Evolutionary conservation across 2,329 filamentous ascomycete species (phyloP).

Genomic region (Magnaporthiopsis rhizophila): DNA sequence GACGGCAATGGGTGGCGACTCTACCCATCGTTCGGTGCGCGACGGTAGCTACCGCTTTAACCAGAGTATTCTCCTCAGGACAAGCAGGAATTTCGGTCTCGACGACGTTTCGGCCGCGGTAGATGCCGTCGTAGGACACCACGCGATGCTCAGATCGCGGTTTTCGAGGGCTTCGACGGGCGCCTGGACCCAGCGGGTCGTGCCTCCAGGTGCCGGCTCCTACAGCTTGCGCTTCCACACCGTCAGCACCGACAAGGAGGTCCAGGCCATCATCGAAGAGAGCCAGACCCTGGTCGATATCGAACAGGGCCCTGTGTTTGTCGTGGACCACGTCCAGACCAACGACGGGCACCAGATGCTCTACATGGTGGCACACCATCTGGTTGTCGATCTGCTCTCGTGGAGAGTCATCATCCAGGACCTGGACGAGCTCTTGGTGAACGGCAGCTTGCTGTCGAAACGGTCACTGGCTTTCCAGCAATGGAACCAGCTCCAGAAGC

Average conservation of each 20-base stretch:
- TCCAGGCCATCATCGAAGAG: conserved; percentile 30
- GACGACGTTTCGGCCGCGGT: conserved; percentile 40
- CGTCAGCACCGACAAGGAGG: conserved; percentile 31
- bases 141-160: conserved; percentile 42
- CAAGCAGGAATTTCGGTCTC: conserved; percentile 31
- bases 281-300: conserved; percentile 38
- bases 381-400: conserved; percentile 42
- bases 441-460: conserved; percentile 34
- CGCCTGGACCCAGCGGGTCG: conserved; percentile 39
- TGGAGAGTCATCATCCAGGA: conserved; percentile 44
- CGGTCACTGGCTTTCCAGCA: conserved; percentile 38
- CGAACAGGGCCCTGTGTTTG: conserved; percentile 42
- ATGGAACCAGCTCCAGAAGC: conserved; percentile 40
- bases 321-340: conserved; percentile 38
- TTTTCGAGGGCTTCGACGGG: conserved; percentile 27
- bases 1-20: conserved; percentile 32
- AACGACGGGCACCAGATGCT: conserved; percentile 37
- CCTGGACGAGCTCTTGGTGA: conserved; percentile 38
- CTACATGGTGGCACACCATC: conserved; percentile 42
- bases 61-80: conserved; percentile 38
- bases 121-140: conserved; percentile 39
- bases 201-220: conserved; percentile 30
- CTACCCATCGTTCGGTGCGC: conserved; percentile 19
- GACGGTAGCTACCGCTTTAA: conserved; percentile 39
- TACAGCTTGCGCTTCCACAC: conserved; percentile 36